Conservation (phyloP, 2,329 filamentous ascomycete genomes). For the Calonectria hongkongensis region DNA sequence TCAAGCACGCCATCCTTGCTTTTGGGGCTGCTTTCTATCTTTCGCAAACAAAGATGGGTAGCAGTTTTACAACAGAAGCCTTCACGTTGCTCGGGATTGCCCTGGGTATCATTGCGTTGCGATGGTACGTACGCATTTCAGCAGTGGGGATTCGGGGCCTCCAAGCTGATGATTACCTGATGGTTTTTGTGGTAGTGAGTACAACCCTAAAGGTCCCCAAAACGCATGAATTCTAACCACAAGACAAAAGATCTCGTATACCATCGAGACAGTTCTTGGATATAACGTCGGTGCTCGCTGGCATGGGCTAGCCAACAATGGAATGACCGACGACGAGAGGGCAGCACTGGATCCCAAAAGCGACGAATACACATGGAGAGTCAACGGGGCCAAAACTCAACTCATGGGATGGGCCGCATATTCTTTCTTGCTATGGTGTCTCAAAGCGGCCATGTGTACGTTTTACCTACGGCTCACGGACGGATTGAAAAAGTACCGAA, state of each 20-base stretch:
- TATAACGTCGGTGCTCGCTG: constrained; percentile 67
- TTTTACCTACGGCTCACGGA: constrained; percentile 71
- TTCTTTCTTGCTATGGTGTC: constrained; percentile 67
- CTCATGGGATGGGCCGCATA: constrained; percentile 72
- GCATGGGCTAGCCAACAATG: constrained; percentile 70
- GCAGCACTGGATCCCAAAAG: constrained; percentile 62
- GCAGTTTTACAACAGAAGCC: constrained; percentile 56
- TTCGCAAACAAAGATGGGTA: constrained; percentile 30
- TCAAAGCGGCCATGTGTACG: constrained; percentile 72
- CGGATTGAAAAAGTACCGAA: constrained; percentile 33
- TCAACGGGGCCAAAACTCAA: constrained; percentile 70
- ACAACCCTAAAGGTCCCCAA: constrained; percentile 69
- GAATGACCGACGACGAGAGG: constrained; percentile 70
- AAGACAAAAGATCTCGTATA: constrained; percentile 64
- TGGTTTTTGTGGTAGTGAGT: constrained; percentile 59
- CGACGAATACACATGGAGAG: constrained; percentile 62
- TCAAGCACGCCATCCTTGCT: background rate
- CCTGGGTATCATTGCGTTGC: constrained; percentile 58
- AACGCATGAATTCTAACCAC: constrained; percentile 50
- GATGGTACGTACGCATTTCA: constrained; percentile 60
- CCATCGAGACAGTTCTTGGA: constrained; percentile 67
- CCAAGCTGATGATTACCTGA: constrained; percentile 60
- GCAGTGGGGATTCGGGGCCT: constrained; percentile 57
- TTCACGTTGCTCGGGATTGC: constrained; percentile 60
- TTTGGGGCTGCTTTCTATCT: background rate